Percentiles rank a stretch among this genome's conserved stretches.
phyloP scores from a whole-genome alignment of 2,329 filamentous ascomycete species.

The Ceratocystis cubensis region DNA sequence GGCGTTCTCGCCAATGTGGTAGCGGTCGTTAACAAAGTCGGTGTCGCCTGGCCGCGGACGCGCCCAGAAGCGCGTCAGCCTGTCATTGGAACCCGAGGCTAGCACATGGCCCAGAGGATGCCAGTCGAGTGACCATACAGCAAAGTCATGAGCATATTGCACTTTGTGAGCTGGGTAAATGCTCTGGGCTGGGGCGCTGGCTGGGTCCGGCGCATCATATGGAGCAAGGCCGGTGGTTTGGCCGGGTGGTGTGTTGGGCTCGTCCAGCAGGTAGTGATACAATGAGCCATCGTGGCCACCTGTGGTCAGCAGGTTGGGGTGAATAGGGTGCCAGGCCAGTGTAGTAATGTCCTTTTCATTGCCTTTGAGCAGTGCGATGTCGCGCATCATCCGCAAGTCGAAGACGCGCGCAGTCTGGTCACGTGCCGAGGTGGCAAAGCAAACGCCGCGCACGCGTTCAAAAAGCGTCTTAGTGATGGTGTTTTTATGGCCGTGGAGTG shows the following conservation, averaged over 20 bases:
- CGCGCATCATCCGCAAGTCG: conserved; percentile 95
- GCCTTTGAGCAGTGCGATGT: conserved; percentile 82
- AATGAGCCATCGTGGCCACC: conserved; percentile 83
- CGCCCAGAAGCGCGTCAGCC: conserved; percentile 94
- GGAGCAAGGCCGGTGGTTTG: conserved; percentile 61
- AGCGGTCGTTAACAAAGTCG: conserved; percentile 77
- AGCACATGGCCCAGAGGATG: conserved; percentile 92
- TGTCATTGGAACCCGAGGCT: conserved; percentile 89
- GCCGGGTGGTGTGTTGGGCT: conserved; percentile 72
- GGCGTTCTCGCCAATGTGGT: conserved; percentile 87
- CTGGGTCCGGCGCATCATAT: conserved; percentile 71
- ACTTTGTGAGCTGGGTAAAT: conserved; percentile 83
- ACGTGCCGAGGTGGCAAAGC: conserved; percentile 82
- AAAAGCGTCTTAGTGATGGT: conserved; percentile 89
- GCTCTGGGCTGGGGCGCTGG: conserved; percentile 71
- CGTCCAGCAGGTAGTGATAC: conserved; percentile 89
- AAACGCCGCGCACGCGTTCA: conserved; percentile 68
- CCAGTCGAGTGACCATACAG: conserved; percentile 97
- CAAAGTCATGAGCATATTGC: conserved; percentile 80
- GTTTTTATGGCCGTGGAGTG: conserved; percentile 92
- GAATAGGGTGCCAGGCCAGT: conserved; percentile 84
- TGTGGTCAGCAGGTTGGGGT: conserved; percentile 77
- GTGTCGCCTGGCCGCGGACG: conserved; percentile 76
- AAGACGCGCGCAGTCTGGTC: conserved; percentile 90
- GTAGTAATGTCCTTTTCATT: conserved; percentile 95